Evolutionary conservation across 257 asterid genomes (phyloP).

Genomic region (Cynanchum wilfordii): DNA sequence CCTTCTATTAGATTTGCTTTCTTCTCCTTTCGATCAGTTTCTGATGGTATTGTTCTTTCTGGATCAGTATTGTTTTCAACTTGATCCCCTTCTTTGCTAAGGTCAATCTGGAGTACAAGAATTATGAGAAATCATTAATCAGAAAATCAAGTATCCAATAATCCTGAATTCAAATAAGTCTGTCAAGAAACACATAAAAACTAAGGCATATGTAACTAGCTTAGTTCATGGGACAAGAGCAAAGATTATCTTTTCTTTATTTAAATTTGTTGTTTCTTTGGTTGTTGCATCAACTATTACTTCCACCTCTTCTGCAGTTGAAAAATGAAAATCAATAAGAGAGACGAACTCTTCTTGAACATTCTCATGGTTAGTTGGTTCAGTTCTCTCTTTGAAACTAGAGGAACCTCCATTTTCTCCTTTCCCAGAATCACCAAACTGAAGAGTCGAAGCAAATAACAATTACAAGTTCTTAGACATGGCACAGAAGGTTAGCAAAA

Average conservation of each 20-base stretch:
- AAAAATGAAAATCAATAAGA: neutral
- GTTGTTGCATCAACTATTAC: neutral
- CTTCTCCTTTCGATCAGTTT: neutral
- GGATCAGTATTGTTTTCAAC: neutral
- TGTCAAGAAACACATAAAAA: neutral
- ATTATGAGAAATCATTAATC: neutral
- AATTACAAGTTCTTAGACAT: neutral
- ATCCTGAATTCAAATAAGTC: neutral
- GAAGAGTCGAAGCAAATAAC: neutral
- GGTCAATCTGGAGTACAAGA: neutral
- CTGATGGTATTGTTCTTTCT: neutral
- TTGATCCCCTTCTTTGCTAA: neutral
- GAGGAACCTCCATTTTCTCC: neutral
- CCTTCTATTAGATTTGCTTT: neutral
- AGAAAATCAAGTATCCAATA: neutral
- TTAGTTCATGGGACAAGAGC: neutral
- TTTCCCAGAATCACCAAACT: neutral
- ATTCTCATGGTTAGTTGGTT: neutral
- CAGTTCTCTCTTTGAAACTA: neutral
- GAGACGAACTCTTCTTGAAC: neutral
- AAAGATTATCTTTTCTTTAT: neutral
- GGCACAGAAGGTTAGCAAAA: neutral
- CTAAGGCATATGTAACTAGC: neutral
- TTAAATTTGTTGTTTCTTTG: neutral
- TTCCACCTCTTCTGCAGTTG: neutral